Evolutionary conservation across 306 rosid genomes (phyloP).

Genomic region (Neltuma alba): DNA sequence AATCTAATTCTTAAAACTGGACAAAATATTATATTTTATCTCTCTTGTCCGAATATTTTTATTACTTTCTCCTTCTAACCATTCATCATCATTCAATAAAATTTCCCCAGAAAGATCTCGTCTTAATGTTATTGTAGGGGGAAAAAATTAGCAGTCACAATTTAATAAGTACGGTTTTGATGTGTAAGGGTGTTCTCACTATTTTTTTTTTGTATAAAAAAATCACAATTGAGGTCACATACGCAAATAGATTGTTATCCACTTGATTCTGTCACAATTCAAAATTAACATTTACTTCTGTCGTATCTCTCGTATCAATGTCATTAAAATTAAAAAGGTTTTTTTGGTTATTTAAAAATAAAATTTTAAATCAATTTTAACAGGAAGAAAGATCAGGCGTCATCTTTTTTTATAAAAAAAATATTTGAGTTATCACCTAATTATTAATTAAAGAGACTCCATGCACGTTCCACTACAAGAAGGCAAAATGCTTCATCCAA

Average conservation of each 20-base stretch:
- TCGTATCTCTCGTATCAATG: neutral
- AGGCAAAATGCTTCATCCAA: neutral
- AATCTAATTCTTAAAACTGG: too few relatives aligned
- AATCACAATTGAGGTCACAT: neutral
- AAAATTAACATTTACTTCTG: neutral
- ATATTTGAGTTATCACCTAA: neutral
- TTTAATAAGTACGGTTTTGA: neutral
- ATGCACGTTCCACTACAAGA: slow-evolving; percentile 27
- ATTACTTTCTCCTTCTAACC: slow-evolving; percentile 1
- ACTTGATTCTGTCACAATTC: neutral
- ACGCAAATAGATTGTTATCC: neutral
- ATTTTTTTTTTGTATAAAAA: neutral
- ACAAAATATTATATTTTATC: neutral
- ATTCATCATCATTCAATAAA: slow-evolving; percentile 29
- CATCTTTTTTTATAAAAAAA: neutral
- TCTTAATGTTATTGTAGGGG: neutral
- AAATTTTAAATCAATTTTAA: neutral
- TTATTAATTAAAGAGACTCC: slow-evolving; percentile 8
- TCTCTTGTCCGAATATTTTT: slow-evolving; percentile 16
- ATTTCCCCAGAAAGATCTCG: slow-evolving; percentile 11
- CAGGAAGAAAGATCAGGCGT: neutral
- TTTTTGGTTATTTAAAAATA: too few relatives aligned
- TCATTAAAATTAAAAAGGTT: neutral
- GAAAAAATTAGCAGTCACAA: neutral
- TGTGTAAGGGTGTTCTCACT: neutral